Evolutionary conservation across 2,329 filamentous ascomycete species (phyloP), one percentile per base, ranked within the genome.

Genomic region (Microdochium bolleyi): DNA sequence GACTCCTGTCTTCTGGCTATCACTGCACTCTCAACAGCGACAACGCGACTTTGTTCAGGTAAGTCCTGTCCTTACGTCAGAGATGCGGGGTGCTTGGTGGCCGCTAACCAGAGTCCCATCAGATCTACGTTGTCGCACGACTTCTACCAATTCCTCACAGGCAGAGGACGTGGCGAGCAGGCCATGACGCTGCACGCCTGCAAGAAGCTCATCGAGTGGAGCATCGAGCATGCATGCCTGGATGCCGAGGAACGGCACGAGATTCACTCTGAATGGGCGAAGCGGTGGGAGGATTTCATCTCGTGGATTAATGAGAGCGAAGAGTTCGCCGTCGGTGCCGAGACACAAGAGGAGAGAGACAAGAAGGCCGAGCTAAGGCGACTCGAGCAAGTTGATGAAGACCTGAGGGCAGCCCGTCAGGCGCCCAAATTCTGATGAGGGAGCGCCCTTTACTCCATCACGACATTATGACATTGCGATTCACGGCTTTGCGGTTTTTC

Each of bases 1-100:
- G 77, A 55, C 70, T 91, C 24, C 72, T 90, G 52, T 85, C 85
- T n/a, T 83, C 86, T 52, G 82, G 85, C 37, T 78, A 90, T 50
- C 84, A 86, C 49, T 91, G 87, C 68, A 87, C 86, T 0, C 72
- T 90, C 41, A 89, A 83, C 61, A 87, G 84, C 22, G 87, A 91
- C 61, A 90, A 91, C 57, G 86, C 85, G 7, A 86, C 85, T 0
- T 71, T 89, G 0, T 90, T 89, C 64, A 76, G 77, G 84, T 87
- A 63, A 59, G 73, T 60, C 21, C 34, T 22, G 50, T 22, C 4
- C 16, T 22, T 22, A 10, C 49, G 25, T 14, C n/a, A 25, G 21
- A 9, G 22, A 3, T 22, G 2, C 41, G 51, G n/a, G n/a, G n/a
- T n/a, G n/a, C n/a, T n/a, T 25, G 16, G 19, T 10, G 41, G 8